Evolutionary conservation across 2,329 filamentous ascomycete species (phyloP), one percentile per base, ranked within the genome.

Genomic region (Trichophyton rubrum): DNA sequence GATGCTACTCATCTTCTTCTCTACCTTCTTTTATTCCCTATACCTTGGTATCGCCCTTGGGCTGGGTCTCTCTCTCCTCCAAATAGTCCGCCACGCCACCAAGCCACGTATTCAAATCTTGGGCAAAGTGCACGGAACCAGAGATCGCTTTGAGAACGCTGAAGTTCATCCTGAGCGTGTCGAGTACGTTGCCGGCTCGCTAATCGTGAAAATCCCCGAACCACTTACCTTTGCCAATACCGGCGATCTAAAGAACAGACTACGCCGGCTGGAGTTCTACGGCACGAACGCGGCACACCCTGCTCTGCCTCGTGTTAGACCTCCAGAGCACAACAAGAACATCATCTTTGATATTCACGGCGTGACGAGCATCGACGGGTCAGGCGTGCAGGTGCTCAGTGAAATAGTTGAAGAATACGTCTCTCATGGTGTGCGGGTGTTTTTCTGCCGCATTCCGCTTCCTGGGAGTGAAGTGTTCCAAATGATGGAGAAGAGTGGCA

Each of bases 151-250:
- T 68, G 89, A 92, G 65, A 95, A 95, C 67, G 90, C 91, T 1
- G 91, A 86, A 67, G 68, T 86, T 0, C 82, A 88, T 60, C 82
- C 86, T 0, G 84, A 87, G 51, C 80, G 82, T 30, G 79, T 97
- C 2, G 92, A 97, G 71, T 91, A 95, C 68, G 82, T 96, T 59
- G 91, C 96, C 65, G 89, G 92, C 15, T 95, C 89, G 63, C 78
- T 99, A 8, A 96, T 99, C 62, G 90, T 97, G 68, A 97, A 97
- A 78, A 97, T 99, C 60, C 92, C 93, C 0, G 93, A 99, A 70
- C 93, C 93, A 0, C 78, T 99, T 58, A 97, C 92, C 0, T 99
- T 99, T 72, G 92, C 92, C 69, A 99, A 99, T 72, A 97, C 93
- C 0, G 93, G 91, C 55, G 89, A 93, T 66, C 78, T 99, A 51